Percentiles rank a stretch among this genome's conserved stretches.
phyloP scores from a whole-genome alignment of 768 basidiomycete genomes.

The Punctularia strigosozonata region DNA sequence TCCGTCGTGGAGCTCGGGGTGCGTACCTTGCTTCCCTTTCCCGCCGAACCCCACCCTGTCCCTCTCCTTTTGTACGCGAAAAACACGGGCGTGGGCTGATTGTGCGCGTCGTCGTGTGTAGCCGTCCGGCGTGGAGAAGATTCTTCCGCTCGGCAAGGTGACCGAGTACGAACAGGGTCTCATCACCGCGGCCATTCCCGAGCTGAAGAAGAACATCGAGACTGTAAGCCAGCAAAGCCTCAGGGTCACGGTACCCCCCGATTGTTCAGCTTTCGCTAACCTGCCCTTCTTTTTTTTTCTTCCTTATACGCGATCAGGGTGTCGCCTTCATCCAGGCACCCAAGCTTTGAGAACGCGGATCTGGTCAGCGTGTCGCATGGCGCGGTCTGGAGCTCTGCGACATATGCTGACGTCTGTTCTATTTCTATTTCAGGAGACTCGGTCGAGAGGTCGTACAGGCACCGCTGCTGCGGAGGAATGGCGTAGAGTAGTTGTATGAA shows the following conservation, averaged over 20 bases:
- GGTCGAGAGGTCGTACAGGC: too few relatives aligned
- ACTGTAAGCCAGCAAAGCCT: conserved; percentile 32
- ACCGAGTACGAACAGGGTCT: conserved; percentile 65
- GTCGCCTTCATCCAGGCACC: conserved; percentile 16
- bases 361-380: too few relatives aligned
- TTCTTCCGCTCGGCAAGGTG: conserved; percentile 68
- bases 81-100: background rate
- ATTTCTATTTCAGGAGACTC: too few relatives aligned
- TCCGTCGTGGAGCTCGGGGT: conserved; percentile 84
- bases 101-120: conserved; percentile 18
- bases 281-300: background rate
- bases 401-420: too few relatives aligned
- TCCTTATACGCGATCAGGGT: too few relatives aligned
- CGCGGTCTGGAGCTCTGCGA: too few relatives aligned
- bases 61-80: conserved; percentile 2
- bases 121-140: conserved; percentile 74
- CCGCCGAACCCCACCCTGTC: too few relatives aligned
- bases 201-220: conserved; percentile 62
- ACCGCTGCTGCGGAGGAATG: too few relatives aligned
- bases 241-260: conserved; percentile 1
- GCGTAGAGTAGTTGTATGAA: too few relatives aligned
- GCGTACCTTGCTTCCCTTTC: conserved; percentile 13
- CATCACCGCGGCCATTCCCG: conserved; percentile 70
- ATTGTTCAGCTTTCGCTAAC: background rate
- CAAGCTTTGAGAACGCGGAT: conserved; percentile 12